Conservation (phyloP, 2,329 filamentous ascomycete genomes). For the Claviceps purpurea region DNA sequence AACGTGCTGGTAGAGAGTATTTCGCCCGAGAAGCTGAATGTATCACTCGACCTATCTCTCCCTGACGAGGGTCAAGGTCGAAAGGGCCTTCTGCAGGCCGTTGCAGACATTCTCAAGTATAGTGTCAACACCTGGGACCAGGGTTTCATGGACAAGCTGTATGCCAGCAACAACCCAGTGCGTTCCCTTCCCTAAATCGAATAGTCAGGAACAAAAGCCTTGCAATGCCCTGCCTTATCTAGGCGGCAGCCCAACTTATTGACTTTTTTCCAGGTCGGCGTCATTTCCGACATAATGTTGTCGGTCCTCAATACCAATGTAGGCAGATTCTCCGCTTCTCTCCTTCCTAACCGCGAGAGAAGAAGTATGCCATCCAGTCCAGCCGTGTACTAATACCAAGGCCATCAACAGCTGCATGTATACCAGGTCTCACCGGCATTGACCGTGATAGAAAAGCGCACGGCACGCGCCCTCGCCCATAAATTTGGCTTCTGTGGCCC, state of each 20-base stretch:
- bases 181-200: constrained; percentile 12
- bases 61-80: constrained; percentile 49
- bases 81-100: constrained; percentile 58
- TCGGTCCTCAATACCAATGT: constrained; percentile 83
- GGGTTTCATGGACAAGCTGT: constrained; percentile 91
- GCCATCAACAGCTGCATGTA: constrained; percentile 53
- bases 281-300: constrained; percentile 74
- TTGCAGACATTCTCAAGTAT: constrained; percentile 62
- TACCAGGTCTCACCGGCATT: constrained; percentile 88
- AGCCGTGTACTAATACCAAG: constrained; percentile 1
- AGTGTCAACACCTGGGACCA: constrained; percentile 99
- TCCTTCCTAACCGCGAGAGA: background rate
- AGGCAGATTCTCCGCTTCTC: constrained; percentile 13
- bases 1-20: constrained; percentile 53
- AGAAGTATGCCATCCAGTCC: background rate
- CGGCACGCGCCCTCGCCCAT: constrained; percentile 55
- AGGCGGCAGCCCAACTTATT: background rate
- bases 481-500: constrained; percentile 65
- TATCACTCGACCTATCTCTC: constrained; percentile 44
- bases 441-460: constrained; percentile 76
- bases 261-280: constrained; percentile 46
- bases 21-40: constrained; percentile 42
- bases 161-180: constrained; percentile 76
- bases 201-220: background rate
- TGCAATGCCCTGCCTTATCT: background rate